Base-by-base conservation (phyloP, 148 eudicot species). In the Cornus controversa region DNA sequence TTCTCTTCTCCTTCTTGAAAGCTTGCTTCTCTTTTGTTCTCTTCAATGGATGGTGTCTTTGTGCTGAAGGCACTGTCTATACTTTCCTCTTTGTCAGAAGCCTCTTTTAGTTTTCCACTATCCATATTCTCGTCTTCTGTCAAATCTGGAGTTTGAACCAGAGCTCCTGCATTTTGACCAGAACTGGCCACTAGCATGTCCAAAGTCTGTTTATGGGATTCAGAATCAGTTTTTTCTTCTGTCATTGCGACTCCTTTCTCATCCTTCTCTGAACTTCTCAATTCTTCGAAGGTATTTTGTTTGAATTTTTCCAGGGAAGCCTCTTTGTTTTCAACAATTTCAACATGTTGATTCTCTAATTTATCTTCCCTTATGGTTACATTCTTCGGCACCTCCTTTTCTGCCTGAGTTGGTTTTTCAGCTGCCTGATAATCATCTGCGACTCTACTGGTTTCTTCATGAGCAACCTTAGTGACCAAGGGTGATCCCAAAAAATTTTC, bases 401-500 rank as follows among this genome's bases (percentile, higher is more conserved):
- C 64, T 60, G 64, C 64, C 8, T 22, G 64, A 60, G 18, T 60
- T 60, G 24, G 64, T 60, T 14, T 60, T n/a, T 60, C 64, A 15
- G 67, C 37, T 54, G 64, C 76, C 73, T 58, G 9, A 29, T 20
- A 37, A 45, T 74, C 42, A 68, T 67, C 70, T 31, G 74, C 50
- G 3, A 16, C 27, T 34, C 29, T 77, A 42, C 37, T 66, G n/a
- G 1, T 28, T 27, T 65, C 80, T 27, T 77, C 66, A 16, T 0
- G n/a, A 47, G 62, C 73, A 75, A 78, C 76, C 76, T 74, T 75
- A 71, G 73, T 71, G 75, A 77, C 81, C 53, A 67, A 50, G 86
- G 78, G 84, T 54, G 87, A 74, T 79, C 67, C 54, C 74, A 74
- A 70, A 86, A 77, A 84, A 82, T 16, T 42, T 72, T 78, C 85